A percentile compares a stretch with the other conserved stretches of the same genome.
These are phyloP conservation scores for Pythium dissimile DNA, from an alignment of 352 stramenopile genomes.

Conservation along the genomic window DNA sequence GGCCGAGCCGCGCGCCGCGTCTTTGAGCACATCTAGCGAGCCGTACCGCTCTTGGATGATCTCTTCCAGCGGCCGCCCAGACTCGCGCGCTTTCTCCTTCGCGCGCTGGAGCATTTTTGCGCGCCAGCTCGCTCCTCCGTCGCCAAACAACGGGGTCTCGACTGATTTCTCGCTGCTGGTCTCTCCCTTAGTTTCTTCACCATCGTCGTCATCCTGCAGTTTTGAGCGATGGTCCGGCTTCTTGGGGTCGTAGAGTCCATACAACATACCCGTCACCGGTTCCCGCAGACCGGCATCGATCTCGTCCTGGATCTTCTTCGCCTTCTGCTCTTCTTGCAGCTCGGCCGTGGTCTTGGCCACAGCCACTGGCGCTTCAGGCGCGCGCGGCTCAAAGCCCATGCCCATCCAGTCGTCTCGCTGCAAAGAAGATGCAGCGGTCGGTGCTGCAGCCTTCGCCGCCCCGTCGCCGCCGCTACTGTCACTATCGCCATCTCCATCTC, in stretches of 20 bases:
- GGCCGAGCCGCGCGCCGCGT: conserved; percentile 45
- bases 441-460: not conserved
- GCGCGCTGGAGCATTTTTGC: conserved; percentile 81
- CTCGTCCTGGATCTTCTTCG: conserved; percentile 65
- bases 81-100: conserved; percentile 50
- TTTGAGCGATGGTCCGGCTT: conserved; percentile 43
- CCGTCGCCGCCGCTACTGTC: conserved; percentile 11
- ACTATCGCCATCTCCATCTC: conserved; percentile 4
- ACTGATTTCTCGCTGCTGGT: conserved; percentile 1
- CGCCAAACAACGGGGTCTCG: conserved; percentile 42
- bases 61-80: conserved; percentile 48
- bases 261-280: conserved; percentile 75
- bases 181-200: conserved; percentile 15
- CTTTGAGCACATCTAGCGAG: conserved; percentile 50
- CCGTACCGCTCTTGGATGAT: conserved; percentile 61
- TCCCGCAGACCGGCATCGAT: conserved; percentile 73
- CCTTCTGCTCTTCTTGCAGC: conserved; percentile 37
- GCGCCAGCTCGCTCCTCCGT: conserved; percentile 79
- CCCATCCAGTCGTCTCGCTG: conserved; percentile 78
- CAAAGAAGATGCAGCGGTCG: conserved; percentile 15
- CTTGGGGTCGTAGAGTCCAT: conserved; percentile 79
- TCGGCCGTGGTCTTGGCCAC: conserved; percentile 40
- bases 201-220: conserved; percentile 10
- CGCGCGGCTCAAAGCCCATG: conserved; percentile 59
- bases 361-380: conserved; percentile 18